Evolutionary conservation across 2,329 filamentous ascomycete species (phyloP), one percentile per base, ranked within the genome.

Genomic region (Aspergillus novofumigatus): DNA sequence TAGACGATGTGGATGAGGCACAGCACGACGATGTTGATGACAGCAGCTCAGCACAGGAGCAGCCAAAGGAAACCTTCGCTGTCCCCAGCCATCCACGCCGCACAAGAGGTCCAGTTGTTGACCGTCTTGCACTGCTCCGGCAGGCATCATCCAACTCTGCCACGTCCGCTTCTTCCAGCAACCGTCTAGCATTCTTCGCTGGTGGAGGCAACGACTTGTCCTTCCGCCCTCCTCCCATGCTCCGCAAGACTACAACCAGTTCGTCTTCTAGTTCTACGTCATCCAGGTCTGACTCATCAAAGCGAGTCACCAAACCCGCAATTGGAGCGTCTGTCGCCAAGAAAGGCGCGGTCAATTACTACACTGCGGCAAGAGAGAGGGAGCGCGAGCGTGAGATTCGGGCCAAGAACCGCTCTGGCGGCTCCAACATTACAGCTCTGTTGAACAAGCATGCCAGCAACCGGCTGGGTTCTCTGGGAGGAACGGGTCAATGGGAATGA

Each of bases 331-430:
- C 81, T 14, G 80, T 81, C 3, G 79, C 78, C n/a, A 84, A 83
- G 67, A 84, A 81, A 74, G 83, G 75, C 28, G 81, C 81, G 49
- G 82, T 86, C 9, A 84, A 85, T 62, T 85, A 82, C 21, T 83
- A 77, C 55, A 72, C 75, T 23, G 75, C 83, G 59, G 81, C 82
- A 1, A 72, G 84, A 55, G 83, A 85, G 68, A 80, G 79, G 64
- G 83, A 86, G 72, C 77, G 83, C 20, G 82, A 85, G 64, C 79
- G 77, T 65, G 78, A 79, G 62, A 77, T 83, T 49, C 77, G 72
- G 59, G 77, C 77, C 67, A 78, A 81, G 67, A 77, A 78, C 60
- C 79, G 80, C 61, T 76, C 73, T 25, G 60, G 66, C 2, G 62
- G 67, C 14, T 68, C 72, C 1, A 72, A 67, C 51, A 67, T 71